phyloP scores from a whole-genome alignment of 768 basidiomycete genomes.

The Suillus subaureus region DNA sequence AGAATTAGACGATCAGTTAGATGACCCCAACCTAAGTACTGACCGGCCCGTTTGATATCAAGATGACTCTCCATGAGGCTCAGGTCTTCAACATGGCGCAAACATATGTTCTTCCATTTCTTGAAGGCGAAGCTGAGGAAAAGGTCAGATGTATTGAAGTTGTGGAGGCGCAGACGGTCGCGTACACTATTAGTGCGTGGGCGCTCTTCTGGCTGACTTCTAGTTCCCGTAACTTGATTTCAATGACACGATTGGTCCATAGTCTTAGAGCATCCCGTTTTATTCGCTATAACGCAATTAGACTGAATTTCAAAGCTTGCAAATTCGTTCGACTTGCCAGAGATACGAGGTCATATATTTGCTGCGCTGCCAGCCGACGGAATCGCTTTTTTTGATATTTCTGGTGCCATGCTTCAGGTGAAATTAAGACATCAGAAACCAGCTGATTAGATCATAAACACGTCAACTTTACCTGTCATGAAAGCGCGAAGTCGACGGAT shows the following conservation, averaged over 20 bases:
- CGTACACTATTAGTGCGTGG: constrained; percentile 40
- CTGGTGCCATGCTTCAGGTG: constrained; percentile 48
- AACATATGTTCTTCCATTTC: constrained; percentile 68
- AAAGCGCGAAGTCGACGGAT: constrained; percentile 30
- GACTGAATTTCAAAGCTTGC: neutral
- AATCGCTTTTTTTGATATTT: constrained; percentile 41
- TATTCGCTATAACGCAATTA: constrained; percentile 46
- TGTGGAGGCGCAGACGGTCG: neutral
- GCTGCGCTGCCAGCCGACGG: constrained; percentile 45
- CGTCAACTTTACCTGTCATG: constrained; percentile 35
- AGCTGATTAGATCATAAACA: neutral
- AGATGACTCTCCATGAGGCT: constrained; percentile 86
- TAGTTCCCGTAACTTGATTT: constrained; percentile 73
- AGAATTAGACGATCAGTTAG: constrained; percentile 4
- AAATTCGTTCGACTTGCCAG: constrained; percentile 36
- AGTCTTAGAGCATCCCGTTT: constrained; percentile 46
- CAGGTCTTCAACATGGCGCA: constrained; percentile 68
- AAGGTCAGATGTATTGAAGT: constrained; percentile 18
- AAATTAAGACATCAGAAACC: constrained; percentile 13
- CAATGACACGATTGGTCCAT: constrained; percentile 78
- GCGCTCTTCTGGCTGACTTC: constrained; percentile 55
- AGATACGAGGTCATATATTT: constrained; percentile 41
- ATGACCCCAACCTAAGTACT: constrained; percentile 13
- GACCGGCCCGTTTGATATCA: constrained; percentile 80
- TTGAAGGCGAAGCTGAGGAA: constrained; percentile 53